Percentiles rank a stretch among this genome's conserved stretches.
phyloP scores from a whole-genome alignment of 108 stramenopile genomes.

The Cyclotella kingstonii region DNA sequence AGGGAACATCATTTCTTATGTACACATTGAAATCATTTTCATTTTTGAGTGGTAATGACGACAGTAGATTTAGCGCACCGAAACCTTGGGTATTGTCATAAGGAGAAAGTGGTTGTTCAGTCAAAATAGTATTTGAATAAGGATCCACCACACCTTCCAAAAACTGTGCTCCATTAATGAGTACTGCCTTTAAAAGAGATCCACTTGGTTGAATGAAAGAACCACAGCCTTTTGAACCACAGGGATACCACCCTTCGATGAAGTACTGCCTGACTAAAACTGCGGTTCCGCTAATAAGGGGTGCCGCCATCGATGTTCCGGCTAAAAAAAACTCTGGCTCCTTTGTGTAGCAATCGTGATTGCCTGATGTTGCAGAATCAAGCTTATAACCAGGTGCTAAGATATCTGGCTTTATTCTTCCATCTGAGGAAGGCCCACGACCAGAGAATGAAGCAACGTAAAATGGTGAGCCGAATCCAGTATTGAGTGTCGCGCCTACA shows the following conservation, averaged over 20 bases:
- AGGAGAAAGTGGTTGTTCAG: neutral
- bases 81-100: conserved; percentile 55
- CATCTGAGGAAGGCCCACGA: conserved; percentile 59
- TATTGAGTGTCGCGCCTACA: conserved; percentile 53
- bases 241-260: conserved; percentile 54
- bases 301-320: conserved; percentile 70
- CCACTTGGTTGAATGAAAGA: conserved; percentile 45
- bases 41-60: conserved; percentile 9
- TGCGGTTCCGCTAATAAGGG: conserved; percentile 68
- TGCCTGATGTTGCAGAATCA: conserved; percentile 44
- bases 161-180: conserved; percentile 52
- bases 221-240: conserved; percentile 37
- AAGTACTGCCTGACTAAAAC: conserved; percentile 74
- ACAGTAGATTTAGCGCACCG: conserved; percentile 26
- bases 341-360: conserved; percentile 11
- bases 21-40: conserved; percentile 23
- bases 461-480: neutral
- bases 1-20: conserved; percentile 11
- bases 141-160: conserved; percentile 10
- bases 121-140: neutral
- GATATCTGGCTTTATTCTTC: conserved; percentile 69
- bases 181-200: conserved; percentile 62
- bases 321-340: conserved; percentile 8
- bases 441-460: conserved; percentile 53
- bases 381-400: conserved; percentile 58